A percentile compares a stretch with the other conserved stretches of the same genome.
Conservation (phyloP, 805 yeast species). For the Yamadazyma insecticola region DNA sequence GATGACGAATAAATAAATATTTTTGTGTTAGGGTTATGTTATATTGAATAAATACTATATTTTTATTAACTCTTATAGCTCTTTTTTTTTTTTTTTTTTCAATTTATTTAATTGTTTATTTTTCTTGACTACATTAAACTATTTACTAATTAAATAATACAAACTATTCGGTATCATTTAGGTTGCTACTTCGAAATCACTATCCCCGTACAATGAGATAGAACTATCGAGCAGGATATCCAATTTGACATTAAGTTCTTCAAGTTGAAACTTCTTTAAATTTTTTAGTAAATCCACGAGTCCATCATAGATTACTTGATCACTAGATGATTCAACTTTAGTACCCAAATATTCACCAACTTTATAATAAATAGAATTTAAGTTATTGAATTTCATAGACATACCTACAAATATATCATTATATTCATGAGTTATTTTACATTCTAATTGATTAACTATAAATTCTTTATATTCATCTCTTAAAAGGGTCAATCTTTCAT, state of each 20-base stretch:
- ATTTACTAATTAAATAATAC: no score
- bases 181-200: no score
- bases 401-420: constrained; percentile 7
- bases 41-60: no score
- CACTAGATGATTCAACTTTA: neutral
- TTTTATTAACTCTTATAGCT: no score
- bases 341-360: constrained; percentile 3
- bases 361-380: constrained; percentile 2
- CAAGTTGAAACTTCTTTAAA: neutral
- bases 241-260: neutral
- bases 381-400: constrained; percentile 3
- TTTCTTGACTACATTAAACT: no score
- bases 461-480: constrained; percentile 5
- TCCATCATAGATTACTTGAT: neutral
- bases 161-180: no score
- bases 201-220: no score
- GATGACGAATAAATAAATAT: constrained; percentile 1
- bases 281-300: neutral
- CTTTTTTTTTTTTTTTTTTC: no score
- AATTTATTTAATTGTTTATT: no score
- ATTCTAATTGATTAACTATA: constrained; percentile 4
- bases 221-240: constrained; percentile 1
- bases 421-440: constrained; percentile 7
- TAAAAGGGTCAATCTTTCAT: no score
- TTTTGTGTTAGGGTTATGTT: constrained; percentile 1